A percentile compares a stretch with the other conserved stretches of the same genome.
Evolutionary conservation across 306 rosid species (phyloP).

Genomic region (Vigna angularis): DNA sequence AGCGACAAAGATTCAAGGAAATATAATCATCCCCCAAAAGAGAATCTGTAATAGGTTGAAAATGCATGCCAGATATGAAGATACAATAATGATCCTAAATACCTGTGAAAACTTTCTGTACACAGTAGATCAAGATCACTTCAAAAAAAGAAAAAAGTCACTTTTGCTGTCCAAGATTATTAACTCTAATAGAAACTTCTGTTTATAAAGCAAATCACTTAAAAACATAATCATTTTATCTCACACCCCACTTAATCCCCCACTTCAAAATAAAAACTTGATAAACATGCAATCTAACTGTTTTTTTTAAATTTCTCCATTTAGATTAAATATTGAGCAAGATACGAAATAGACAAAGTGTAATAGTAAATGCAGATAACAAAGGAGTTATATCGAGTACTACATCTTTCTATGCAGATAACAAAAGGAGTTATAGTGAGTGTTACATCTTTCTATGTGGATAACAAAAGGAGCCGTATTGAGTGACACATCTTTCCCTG

Average conservation of each 20-base stretch:
- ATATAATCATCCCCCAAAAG: background rate
- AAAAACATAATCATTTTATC: background rate
- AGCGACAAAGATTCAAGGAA: conserved; percentile 11
- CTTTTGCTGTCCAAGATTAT: conserved; percentile 19
- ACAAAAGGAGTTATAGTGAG: conserved; percentile 9
- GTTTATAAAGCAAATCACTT: background rate
- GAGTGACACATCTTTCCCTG: background rate
- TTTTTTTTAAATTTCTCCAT: background rate
- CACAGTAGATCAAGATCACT: conserved; percentile 1
- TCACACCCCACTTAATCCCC: background rate
- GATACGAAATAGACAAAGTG: conserved; percentile 1
- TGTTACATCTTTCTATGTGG: background rate
- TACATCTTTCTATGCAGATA: background rate
- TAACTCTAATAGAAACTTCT: conserved; percentile 16
- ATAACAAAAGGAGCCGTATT: background rate
- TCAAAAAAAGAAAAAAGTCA: conserved; percentile 28
- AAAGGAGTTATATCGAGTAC: background rate
- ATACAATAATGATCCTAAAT: conserved; percentile 7
- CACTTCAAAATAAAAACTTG: background rate
- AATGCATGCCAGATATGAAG: conserved; percentile 11
- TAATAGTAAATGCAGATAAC: conserved; percentile 17
- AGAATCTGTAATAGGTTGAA: background rate
- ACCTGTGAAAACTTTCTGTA: background rate
- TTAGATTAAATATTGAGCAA: background rate
- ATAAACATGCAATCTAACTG: background rate